Percentiles rank a stretch among this genome's conserved stretches.
phyloP scores from a whole-genome alignment of 371 early-diverging fungal genomes.

The Mucor plumbeus region DNA sequence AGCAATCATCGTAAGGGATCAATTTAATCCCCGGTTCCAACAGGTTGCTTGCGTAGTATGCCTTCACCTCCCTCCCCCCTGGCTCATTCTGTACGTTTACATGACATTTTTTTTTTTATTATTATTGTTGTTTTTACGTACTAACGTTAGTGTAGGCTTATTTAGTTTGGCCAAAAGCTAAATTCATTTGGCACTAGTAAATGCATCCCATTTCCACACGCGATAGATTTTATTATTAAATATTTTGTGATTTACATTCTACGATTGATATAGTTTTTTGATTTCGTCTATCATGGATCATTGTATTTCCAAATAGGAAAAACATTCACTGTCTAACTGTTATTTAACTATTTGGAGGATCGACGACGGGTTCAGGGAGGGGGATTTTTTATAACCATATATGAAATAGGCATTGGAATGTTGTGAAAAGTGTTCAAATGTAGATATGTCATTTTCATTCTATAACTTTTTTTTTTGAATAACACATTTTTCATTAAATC shows the following conservation, averaged over 20 bases:
- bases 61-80: background rate
- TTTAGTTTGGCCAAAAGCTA: background rate
- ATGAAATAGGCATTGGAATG: too few relatives aligned
- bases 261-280: background rate
- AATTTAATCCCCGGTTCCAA: background rate
- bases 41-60: background rate
- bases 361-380: background rate
- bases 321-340: background rate
- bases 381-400: too few relatives aligned
- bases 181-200: background rate
- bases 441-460: too few relatives aligned
- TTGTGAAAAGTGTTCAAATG: too few relatives aligned
- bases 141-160: background rate
- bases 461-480: too few relatives aligned
- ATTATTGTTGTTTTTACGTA: background rate
- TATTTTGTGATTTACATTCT: background rate
- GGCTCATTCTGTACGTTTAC: background rate
- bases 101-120: background rate
- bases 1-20: background rate
- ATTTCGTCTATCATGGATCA: too few relatives aligned
- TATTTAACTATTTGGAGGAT: background rate
- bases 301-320: too few relatives aligned
- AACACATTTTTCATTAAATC: too few relatives aligned
- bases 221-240: background rate
- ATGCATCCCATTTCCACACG: background rate